phyloP scores from a whole-genome alignment of 306 rosid genomes.

The Castanospermum australe region DNA sequence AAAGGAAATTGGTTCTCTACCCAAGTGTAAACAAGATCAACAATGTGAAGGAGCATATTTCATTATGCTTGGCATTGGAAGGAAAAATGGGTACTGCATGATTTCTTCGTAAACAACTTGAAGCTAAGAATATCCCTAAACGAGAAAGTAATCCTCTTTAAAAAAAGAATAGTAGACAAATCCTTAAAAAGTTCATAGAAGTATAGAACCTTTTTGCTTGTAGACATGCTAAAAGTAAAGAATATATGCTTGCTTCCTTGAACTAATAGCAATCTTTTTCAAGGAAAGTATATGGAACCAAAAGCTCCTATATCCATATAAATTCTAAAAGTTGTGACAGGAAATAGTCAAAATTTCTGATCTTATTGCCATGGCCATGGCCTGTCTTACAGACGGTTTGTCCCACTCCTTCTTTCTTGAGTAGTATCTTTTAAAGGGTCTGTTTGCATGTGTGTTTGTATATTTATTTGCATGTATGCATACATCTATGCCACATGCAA shows the following conservation, averaged over 20 bases:
- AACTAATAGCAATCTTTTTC: background rate
- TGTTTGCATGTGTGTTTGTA: background rate
- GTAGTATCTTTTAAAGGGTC: background rate
- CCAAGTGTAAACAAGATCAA: no score
- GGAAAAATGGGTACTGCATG: background rate
- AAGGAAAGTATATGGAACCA: constrained; percentile 21
- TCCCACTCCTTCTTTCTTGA: background rate
- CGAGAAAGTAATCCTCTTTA: background rate
- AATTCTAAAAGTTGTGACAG: background rate
- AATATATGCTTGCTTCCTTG: constrained; percentile 1
- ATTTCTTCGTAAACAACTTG: background rate
- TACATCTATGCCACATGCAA: background rate
- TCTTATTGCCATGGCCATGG: background rate
- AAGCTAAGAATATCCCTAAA: background rate
- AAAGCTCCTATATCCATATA: background rate
- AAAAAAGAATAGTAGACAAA: background rate
- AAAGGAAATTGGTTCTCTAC: no score
- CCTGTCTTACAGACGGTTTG: constrained; percentile 25
- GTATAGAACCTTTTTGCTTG: background rate
- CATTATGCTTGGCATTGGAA: no score
- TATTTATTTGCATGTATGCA: background rate
- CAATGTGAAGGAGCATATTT: no score
- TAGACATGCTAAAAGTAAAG: background rate
- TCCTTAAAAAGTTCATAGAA: background rate
- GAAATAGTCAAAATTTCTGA: background rate